Evolutionary conservation across 768 basidiomycete species (phyloP), one percentile per base, ranked within the genome.

Genomic region (Termitomyces sp.): DNA sequence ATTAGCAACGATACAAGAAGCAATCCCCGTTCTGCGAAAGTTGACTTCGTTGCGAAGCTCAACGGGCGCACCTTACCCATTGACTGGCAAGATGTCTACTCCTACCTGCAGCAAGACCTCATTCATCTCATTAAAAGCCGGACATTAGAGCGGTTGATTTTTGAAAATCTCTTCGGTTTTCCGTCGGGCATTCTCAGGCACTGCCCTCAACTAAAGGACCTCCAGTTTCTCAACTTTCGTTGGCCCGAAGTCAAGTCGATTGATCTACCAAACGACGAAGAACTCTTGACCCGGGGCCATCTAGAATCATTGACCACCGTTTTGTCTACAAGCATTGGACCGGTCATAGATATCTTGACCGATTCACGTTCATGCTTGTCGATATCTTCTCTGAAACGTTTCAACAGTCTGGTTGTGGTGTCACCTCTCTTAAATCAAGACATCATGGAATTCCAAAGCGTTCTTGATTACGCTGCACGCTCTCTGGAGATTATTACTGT

Each of bases 141-240:
- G 39, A 55, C 53, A 9, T 29, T 55, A 18, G 26, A 48, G 9
- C 37, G 50, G 20, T 36, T 59, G 20, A 36, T 22, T 27, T 8
- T 55, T 13, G 7, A 36, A n/a, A 0, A 10, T 18, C 2, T 59
- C n/a, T 9, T 2, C 31, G 18, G 41, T 9, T 59, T 59, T 36
- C 53, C 58, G 34, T 48, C 50, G 31, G 24, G 31, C 14, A 18
- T 20, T 22, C 47, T 59, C 22, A 50, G 16, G 12, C 20, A 46
- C 26, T 58, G 57, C 31, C 44, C 50, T 27, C 57, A 53, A 14
- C n/a, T 58, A 46, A 52, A 29, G 42, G 53, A 55, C 26, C 20
- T 59, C 46, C 47, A 55, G 27, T 27, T 43, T 13, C 26, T 47
- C 10, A 1, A 4, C 12, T 27, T 8, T 16, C 0, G 13, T 14